Evolutionary conservation across 306 rosid species (phyloP).

Genomic region (Quercus robur): DNA sequence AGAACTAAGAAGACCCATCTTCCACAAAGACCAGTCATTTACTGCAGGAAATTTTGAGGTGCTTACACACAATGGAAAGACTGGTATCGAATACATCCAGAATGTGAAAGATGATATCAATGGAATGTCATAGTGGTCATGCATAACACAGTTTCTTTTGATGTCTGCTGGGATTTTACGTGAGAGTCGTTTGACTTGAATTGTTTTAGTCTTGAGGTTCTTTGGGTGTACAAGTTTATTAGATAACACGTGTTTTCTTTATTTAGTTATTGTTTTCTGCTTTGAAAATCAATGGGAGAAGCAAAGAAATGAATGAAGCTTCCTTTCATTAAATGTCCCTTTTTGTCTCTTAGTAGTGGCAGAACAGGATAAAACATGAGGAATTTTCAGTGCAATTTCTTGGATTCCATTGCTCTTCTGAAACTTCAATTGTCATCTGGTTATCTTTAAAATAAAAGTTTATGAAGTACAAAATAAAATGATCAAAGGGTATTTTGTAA

Average conservation of each 20-base stretch:
- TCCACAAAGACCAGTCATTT: slow-evolving; percentile 27
- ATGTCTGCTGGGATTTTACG: not conserved
- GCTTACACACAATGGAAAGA: slow-evolving; percentile 27
- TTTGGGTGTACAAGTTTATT: not conserved
- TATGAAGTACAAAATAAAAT: too few relatives aligned
- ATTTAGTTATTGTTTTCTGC: slow-evolving; percentile 2
- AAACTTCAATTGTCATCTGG: too few relatives aligned
- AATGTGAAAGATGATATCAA: not conserved
- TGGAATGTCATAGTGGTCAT: not conserved
- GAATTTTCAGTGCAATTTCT: too few relatives aligned
- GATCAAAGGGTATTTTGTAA: too few relatives aligned
- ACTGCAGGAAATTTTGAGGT: slow-evolving; percentile 65
- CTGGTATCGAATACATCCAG: slow-evolving; percentile 10
- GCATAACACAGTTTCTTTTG: not conserved
- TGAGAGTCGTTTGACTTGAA: slow-evolving; percentile 1
- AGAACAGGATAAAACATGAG: too few relatives aligned
- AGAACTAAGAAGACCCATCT: slow-evolving; percentile 65
- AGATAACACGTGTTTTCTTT: slow-evolving; percentile 2
- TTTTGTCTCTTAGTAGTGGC: too few relatives aligned
- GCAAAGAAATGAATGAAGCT: not conserved
- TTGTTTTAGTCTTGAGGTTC: slow-evolving; percentile 1
- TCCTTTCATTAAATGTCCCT: not conserved
- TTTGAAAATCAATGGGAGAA: not conserved
- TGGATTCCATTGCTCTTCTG: too few relatives aligned
- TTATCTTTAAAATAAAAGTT: too few relatives aligned